Evolutionary conservation across 805 yeast species (phyloP).

Genomic region (Wickerhamiella azymoides): DNA sequence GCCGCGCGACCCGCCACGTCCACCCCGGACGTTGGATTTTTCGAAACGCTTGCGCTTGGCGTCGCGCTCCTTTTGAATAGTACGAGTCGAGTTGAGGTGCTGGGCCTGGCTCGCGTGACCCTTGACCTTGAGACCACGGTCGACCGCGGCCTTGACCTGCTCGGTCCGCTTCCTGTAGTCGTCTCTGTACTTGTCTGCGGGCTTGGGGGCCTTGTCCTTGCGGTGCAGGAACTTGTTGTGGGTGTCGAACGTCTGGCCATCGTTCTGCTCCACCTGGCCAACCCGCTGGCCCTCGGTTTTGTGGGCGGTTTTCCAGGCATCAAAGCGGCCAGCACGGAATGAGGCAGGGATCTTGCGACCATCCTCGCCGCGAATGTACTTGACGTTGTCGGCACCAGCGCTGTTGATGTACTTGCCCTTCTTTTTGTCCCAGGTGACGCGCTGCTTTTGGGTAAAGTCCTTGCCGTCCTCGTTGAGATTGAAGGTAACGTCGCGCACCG

Average conservation of each 20-base stretch:
- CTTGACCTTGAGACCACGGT: slow-evolving; percentile 56
- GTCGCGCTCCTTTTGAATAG: slow-evolving; percentile 66
- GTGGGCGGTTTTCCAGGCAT: slow-evolving; percentile 75
- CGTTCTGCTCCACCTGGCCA: slow-evolving; percentile 18
- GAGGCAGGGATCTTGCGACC: slow-evolving; percentile 90
- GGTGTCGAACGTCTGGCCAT: slow-evolving; percentile 19
- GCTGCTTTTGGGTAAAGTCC: slow-evolving; percentile 46
- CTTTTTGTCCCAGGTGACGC: slow-evolving; percentile 85
- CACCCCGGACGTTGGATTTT: slow-evolving; percentile 31
- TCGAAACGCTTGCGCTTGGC: slow-evolving; percentile 56
- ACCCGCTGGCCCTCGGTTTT: slow-evolving; percentile 33
- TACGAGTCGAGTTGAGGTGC: slow-evolving; percentile 45
- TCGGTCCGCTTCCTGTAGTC: slow-evolving; percentile 71
- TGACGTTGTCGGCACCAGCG: slow-evolving; percentile 47
- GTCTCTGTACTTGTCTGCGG: slow-evolving; percentile 85
- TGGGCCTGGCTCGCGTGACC: slow-evolving; percentile 27
- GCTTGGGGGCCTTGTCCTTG: slow-evolving; percentile 62
- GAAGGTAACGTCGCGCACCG: slow-evolving; percentile 74
- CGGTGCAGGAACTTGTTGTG: slow-evolving; percentile 49
- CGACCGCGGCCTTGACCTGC: slow-evolving; percentile 68
- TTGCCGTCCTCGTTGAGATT: slow-evolving; percentile 69
- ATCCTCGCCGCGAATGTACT: slow-evolving; percentile 85
- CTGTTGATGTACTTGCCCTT: slow-evolving; percentile 74
- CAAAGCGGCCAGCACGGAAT: slow-evolving; percentile 79
- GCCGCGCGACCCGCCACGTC: not conserved